Evolutionary conservation across 2,329 filamentous ascomycete genomes (phyloP), one percentile per base, ranked within the genome.

Genomic region (Venturia pyrina): DNA sequence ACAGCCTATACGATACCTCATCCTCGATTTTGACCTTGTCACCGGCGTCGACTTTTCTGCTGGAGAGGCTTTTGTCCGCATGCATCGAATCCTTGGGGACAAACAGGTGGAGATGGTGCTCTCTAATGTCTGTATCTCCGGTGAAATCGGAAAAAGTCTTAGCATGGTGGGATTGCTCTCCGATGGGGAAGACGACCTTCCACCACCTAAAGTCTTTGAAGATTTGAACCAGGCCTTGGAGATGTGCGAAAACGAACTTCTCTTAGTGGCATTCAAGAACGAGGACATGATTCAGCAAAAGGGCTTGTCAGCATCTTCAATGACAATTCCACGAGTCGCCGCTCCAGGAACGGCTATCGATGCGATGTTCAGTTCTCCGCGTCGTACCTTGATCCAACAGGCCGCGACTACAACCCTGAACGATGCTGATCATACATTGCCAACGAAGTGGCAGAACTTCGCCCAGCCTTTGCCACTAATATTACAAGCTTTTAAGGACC

Each of bases 21-120:
- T 99, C 21, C 81, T 99, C 48, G 95, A 99, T 73, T 84, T 99
- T 71, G 87, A 86, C 69, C 89, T 95, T 68, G 95, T 99, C 53
- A 93, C 89, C 17, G 95, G 93, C 8, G 85, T 98, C 28, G 95
- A 99, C 76, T 99, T 96, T 75, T 98, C 93, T 0, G 93, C 95
- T 0, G 93, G 92, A 0, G 95, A 99, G 75, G 95, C 91, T 0
- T 98, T 99, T 74, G 92, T 90, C 67, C 89, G 93, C 17, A 92
- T 99, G 76, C 95, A 93, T 73, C 87, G 95, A 28, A 83, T 98
- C 24, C 80, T 98, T 2, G 81, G 87, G 68, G 86, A 87, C 69
- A 90, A 91, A 72, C 86, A 87, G 34, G 90, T 99, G 44, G 84
- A 88, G 66, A 85, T 97, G 67, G 85, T 95, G 17, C 82, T 99